Evolutionary conservation across 768 basidiomycete species (phyloP).

Genomic region (Strobilomyces echinocephalus): DNA sequence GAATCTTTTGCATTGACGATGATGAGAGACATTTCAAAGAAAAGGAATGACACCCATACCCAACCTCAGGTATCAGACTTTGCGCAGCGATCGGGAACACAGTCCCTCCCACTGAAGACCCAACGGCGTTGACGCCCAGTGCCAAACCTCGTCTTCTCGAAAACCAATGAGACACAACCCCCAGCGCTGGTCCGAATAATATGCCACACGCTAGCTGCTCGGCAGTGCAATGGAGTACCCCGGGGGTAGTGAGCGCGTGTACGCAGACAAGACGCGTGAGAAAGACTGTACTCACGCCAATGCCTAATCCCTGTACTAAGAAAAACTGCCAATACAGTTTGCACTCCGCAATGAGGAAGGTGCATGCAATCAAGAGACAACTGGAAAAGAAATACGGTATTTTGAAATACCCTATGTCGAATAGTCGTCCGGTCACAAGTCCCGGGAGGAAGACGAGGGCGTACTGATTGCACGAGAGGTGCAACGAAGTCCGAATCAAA

Average conservation of each 20-base stretch:
- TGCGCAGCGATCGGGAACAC: conserved; percentile 59
- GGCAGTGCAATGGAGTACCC: not conserved
- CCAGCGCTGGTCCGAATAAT: conserved; percentile 57
- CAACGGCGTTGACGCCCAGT: conserved; percentile 58
- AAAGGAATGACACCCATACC: conserved; percentile 36
- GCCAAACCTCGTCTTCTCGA: conserved; percentile 51
- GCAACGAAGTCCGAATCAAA: not conserved
- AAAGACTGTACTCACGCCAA: conserved; percentile 45
- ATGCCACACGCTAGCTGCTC: conserved; percentile 43
- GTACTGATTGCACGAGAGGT: conserved; percentile 37
- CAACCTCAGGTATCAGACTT: conserved; percentile 49
- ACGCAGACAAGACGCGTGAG: no score
- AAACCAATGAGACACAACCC: conserved; percentile 72
- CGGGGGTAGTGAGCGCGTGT: not conserved
- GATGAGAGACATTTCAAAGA: not conserved
- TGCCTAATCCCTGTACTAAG: conserved; percentile 64
- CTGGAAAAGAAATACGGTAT: conserved; percentile 46
- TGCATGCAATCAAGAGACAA: conserved; percentile 46
- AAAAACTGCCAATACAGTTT: conserved; percentile 74
- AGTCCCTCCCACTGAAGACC: conserved; percentile 66
- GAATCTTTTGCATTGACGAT: conserved; percentile 48
- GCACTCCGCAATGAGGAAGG: conserved; percentile 69
- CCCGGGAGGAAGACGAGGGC: conserved; percentile 60
- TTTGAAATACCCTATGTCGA: conserved; percentile 68
- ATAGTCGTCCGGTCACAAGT: conserved; percentile 60